Conservation (phyloP, 2,329 filamentous ascomycete species). For the Penicillium sp. region DNA sequence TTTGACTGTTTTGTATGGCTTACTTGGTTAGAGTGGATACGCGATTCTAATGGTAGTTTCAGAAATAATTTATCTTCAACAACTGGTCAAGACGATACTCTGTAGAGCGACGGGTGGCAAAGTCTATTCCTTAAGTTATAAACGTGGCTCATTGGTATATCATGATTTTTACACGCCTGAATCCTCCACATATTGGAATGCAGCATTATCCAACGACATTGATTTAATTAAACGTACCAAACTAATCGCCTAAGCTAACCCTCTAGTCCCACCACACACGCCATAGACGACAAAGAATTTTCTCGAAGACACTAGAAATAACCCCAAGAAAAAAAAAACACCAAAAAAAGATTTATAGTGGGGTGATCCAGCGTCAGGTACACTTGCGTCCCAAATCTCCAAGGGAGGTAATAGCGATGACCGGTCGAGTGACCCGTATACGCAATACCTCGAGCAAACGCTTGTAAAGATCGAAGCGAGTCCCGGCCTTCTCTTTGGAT, state of each 20-base stretch:
- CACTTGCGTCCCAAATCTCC: conserved; percentile 2
- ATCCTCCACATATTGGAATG: background rate
- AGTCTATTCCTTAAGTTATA: background rate
- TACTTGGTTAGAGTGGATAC: background rate
- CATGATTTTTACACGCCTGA: too few species aligned
- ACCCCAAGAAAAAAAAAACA: background rate
- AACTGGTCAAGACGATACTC: background rate
- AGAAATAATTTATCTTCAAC: background rate
- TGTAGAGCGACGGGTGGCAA: background rate
- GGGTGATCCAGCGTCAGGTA: conserved; percentile 8
- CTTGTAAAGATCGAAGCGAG: conserved; percentile 20
- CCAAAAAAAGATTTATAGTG: conserved; percentile 13
- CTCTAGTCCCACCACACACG: background rate
- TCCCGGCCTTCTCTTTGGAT: conserved; percentile 22
- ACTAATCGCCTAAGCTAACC: background rate
- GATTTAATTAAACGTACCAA: background rate
- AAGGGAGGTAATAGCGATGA: background rate
- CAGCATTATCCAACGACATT: background rate
- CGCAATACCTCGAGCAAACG: conserved; percentile 1
- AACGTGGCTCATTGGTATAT: too few species aligned
- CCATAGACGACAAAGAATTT: conserved; percentile 11
- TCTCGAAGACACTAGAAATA: conserved; percentile 13
- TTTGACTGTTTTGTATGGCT: background rate
- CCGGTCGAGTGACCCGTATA: conserved; percentile 1
- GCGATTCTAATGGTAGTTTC: background rate